Evolutionary conservation across 306 rosid genomes (phyloP).

Genomic region (Prunus campanulata): DNA sequence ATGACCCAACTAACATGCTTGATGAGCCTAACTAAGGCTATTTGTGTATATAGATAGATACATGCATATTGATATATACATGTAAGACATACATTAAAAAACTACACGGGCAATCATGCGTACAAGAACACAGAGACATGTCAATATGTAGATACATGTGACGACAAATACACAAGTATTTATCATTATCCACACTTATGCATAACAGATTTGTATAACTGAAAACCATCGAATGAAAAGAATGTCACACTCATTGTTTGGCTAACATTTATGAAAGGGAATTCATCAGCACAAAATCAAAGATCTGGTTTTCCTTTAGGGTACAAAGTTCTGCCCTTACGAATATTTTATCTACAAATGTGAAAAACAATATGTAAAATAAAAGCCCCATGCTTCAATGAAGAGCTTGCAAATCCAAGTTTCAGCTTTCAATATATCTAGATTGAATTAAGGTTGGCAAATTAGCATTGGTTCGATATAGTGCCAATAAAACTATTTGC

Average conservation of each 20-base stretch:
- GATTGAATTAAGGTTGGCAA: neutral
- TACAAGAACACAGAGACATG: neutral
- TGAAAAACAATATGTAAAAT: neutral
- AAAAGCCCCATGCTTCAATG: neutral
- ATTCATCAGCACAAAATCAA: neutral
- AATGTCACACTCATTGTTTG: neutral
- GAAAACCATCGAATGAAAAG: neutral
- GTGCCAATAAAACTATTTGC: neutral
- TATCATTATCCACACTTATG: too few species aligned
- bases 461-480: neutral
- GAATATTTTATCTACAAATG: neutral
- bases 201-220: too few species aligned
- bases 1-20: too few species aligned
- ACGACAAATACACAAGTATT: neutral
- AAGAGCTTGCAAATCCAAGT: neutral
- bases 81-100: neutral
- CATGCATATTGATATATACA: too few species aligned
- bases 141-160: neutral
- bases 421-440: neutral
- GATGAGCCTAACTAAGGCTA: neutral
- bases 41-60: neutral
- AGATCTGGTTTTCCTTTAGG: neutral
- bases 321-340: neutral
- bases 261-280: neutral
- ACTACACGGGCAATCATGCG: neutral